Base-by-base conservation (phyloP, 495 filamentous ascomycete genomes). In the Amphirosellinia nigrospora region DNA sequence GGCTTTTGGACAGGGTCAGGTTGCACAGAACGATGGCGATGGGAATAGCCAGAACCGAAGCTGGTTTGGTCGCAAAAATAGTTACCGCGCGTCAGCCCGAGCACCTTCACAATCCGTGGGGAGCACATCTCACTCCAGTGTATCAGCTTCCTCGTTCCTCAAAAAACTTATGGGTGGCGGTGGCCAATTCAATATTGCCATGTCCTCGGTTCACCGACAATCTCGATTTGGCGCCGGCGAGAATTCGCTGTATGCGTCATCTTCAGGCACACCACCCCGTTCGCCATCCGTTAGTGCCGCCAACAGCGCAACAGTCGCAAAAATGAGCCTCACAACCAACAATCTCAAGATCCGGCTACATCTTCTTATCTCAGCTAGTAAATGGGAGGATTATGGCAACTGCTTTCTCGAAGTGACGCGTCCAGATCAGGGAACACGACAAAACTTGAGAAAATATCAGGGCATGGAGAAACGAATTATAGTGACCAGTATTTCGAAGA, bases 361-460 rank as follows among this genome's bases (percentile, higher is more conserved):
- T 79, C 78, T 89, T 21, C 90, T 93, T 48, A 91, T 94, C 63
- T 88, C 88, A 3, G 83, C 88, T 26, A 89, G 89, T 43, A 93
- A 92, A 75, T 99, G 96, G 96, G 88, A 92, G 36, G 94, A 98
- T 73, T 90, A 95, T 83, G 94, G 95, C 64, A 89, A 92, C 56
- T 94, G 94, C 60, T 84, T 89, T 36, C 79, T 99, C 39, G 91
- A 91, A 38, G 94, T 98, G 74, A 89, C 92, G 79, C 90, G 91
- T 10, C 89, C 91, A 0, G 82, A 88, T 45, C 80, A 85, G 30
- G 86, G 87, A 38, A 82, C 86, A 71, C 74, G 84, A 43, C 87
- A 86, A 71, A 84, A 84, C 64, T 73, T 84, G 59, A 79, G 79
- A 41, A 82, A 83, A 28, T 79, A 86, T 69, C 77, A 87, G 77